These are phyloP conservation scores for Eremothecium gossypii DNA, from an alignment of 1,139 yeast species.

Conservation along the genomic window DNA sequence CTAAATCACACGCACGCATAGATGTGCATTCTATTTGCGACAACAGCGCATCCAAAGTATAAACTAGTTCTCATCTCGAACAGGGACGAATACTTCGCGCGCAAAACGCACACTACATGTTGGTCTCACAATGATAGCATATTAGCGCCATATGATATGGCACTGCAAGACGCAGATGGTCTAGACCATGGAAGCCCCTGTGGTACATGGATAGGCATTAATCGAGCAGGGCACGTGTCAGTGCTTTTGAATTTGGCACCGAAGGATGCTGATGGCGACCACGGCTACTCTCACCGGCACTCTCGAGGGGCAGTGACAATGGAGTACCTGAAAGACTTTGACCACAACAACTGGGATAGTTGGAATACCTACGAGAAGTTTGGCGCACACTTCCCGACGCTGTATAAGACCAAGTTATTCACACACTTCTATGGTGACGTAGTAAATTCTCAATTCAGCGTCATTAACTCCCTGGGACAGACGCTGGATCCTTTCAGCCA, in stretches of 20 bases:
- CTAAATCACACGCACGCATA: not conserved
- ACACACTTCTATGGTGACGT: conserved; percentile 65
- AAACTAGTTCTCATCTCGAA: conserved; percentile 71
- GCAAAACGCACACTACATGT: conserved; percentile 64
- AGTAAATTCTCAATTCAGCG: conserved; percentile 29
- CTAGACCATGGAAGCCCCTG: conserved; percentile 27
- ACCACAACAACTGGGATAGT: conserved; percentile 28
- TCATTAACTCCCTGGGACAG: conserved; percentile 26
- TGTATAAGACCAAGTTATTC: conserved; percentile 70
- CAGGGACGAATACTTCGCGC: conserved; percentile 70
- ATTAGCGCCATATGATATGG: conserved; percentile 69
- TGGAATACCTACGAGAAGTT: conserved; percentile 37
- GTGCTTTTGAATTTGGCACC: conserved; percentile 57
- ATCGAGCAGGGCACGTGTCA: conserved; percentile 53
- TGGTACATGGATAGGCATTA: conserved; percentile 90
- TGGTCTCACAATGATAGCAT: conserved; percentile 38
- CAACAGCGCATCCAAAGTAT: conserved; percentile 53
- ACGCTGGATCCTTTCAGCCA: conserved; percentile 39
- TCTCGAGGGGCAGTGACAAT: conserved; percentile 71
- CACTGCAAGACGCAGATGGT: conserved; percentile 31
- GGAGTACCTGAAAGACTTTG: conserved; percentile 37
- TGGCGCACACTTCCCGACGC: conserved; percentile 16
- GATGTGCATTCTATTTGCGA: conserved; percentile 61
- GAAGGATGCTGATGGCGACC: conserved; percentile 12
- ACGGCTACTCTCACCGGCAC: conserved; percentile 23